These are phyloP conservation scores for Cryphonectria radicalis DNA, from an alignment of 2,329 filamentous ascomycete species.

Conservation along the genomic window DNA sequence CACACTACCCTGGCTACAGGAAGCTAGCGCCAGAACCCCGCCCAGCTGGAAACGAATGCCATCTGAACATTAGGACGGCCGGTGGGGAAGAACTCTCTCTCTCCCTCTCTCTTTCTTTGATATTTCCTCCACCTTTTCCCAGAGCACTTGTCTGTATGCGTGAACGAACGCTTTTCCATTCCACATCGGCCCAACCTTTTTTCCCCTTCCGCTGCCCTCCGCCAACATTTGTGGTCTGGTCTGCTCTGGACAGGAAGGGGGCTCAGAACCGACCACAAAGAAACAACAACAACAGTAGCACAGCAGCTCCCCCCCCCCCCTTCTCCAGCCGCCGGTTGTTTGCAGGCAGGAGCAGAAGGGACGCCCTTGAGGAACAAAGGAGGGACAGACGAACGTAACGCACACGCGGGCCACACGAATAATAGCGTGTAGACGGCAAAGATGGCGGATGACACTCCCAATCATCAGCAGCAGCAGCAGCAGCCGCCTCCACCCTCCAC, in stretches of 20 bases:
- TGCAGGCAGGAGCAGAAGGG: not conserved
- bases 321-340: not conserved
- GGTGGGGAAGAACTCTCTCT: not conserved
- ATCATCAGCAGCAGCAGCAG: constrained; percentile 6
- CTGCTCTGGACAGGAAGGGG: not conserved
- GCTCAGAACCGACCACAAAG: not conserved
- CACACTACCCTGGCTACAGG: not conserved
- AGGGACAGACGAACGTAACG: not conserved
- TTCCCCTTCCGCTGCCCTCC: not conserved
- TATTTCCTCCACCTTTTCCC: not conserved
- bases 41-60: constrained; percentile 3
- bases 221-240: too few species aligned
- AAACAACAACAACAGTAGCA: constrained; percentile 5
- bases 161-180: not conserved
- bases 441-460: constrained; percentile 24
- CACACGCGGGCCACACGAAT: not conserved
- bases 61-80: not conserved
- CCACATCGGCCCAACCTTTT: not conserved
- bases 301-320: constrained; percentile 14
- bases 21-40: constrained; percentile 7
- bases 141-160: not conserved
- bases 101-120: not conserved
- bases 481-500: constrained; percentile 8
- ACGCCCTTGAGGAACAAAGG: not conserved
- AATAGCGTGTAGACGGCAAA: constrained; percentile 6